phyloP scores from a whole-genome alignment of 2,329 filamentous ascomycete genomes.

The Setomelanomma holmii region DNA sequence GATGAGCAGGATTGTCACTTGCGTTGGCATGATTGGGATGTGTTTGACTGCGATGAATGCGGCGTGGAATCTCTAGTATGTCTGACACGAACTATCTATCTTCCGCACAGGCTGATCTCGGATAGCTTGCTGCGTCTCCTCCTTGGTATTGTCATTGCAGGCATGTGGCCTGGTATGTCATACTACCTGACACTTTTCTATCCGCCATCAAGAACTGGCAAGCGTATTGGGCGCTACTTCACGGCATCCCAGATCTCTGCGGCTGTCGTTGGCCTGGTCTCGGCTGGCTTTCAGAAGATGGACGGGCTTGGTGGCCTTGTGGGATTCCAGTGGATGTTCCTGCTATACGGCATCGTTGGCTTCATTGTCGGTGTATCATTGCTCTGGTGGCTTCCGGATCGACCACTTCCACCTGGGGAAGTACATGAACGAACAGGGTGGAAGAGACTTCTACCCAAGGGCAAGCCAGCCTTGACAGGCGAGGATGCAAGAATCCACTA shows the following conservation, averaged over 20 bases:
- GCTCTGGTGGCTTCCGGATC: conserved; percentile 90
- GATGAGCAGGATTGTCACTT: conserved; percentile 91
- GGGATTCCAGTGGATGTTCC: conserved; percentile 92
- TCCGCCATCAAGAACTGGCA: conserved; percentile 82
- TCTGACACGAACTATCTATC: conserved; percentile 17
- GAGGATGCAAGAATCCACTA: conserved; percentile 85
- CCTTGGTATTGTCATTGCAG: conserved; percentile 85
- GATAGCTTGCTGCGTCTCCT: conserved; percentile 76
- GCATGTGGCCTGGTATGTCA: conserved; percentile 95
- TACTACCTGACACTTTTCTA: conserved; percentile 94
- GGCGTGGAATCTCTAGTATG: conserved; percentile 83
- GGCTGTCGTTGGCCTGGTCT: conserved; percentile 86
- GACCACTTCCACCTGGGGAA: conserved; percentile 77
- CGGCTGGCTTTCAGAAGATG: conserved; percentile 91
- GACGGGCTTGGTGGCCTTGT: conserved; percentile 77
- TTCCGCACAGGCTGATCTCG: background rate
- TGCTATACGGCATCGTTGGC: conserved; percentile 81
- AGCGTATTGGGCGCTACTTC: conserved; percentile 88
- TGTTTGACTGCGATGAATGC: conserved; percentile 83
- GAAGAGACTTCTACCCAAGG: conserved; percentile 70
- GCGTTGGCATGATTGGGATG: conserved; percentile 81
- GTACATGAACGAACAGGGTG: conserved; percentile 59
- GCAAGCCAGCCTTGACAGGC: conserved; percentile 74
- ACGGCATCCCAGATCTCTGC: conserved; percentile 89
- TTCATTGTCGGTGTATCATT: conserved; percentile 74